A percentile compares a stretch with the other conserved stretches of the same genome.
phyloP scores from a whole-genome alignment of 2,329 filamentous ascomycete species.

The Chrysosporium keratinophilum region DNA sequence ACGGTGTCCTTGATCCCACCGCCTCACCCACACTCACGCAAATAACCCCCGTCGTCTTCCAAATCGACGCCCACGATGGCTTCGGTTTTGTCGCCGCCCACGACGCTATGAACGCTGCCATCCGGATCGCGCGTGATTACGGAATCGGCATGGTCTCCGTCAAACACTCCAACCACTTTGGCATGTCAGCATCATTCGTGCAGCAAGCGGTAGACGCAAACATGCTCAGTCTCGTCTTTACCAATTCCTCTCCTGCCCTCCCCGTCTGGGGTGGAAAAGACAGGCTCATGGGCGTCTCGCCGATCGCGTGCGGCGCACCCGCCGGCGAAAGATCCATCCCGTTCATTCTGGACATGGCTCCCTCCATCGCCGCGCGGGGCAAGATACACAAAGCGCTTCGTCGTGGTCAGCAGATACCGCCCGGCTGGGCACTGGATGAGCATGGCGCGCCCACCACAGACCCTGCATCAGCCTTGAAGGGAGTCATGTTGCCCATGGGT shows the following conservation, averaged over 20 bases:
- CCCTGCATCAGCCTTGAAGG: slow-evolving; percentile 57
- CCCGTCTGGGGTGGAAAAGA: slow-evolving; percentile 59
- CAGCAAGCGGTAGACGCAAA: slow-evolving; percentile 63
- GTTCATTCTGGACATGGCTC: slow-evolving; percentile 47
- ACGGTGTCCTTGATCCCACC: slow-evolving; percentile 54
- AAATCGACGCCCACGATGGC: slow-evolving; percentile 57
- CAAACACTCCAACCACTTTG: slow-evolving; percentile 71
- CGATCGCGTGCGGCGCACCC: slow-evolving; percentile 64
- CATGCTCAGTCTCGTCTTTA: slow-evolving; percentile 62
- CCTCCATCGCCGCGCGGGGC: slow-evolving; percentile 36
- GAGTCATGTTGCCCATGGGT: slow-evolving; percentile 78
- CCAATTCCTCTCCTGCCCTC: slow-evolving; percentile 61
- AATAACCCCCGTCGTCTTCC: slow-evolving; percentile 60
- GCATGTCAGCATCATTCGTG: slow-evolving; percentile 72
- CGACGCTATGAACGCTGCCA: slow-evolving; percentile 55
- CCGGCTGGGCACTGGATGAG: slow-evolving; percentile 62
- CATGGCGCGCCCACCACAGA: slow-evolving; percentile 62
- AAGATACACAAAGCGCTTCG: slow-evolving; percentile 39
- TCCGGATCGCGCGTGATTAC: slow-evolving; percentile 52
- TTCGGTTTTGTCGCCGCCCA: slow-evolving; percentile 67
- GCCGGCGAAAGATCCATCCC: slow-evolving; percentile 45
- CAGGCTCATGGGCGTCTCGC: slow-evolving; percentile 63
- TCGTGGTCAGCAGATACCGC: slow-evolving; percentile 35
- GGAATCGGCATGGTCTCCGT: slow-evolving; percentile 69
- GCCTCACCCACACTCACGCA: slow-evolving; percentile 51